Evolutionary conservation across 2,329 filamentous ascomycete genomes (phyloP).

Genomic region (Xylariales sp.): DNA sequence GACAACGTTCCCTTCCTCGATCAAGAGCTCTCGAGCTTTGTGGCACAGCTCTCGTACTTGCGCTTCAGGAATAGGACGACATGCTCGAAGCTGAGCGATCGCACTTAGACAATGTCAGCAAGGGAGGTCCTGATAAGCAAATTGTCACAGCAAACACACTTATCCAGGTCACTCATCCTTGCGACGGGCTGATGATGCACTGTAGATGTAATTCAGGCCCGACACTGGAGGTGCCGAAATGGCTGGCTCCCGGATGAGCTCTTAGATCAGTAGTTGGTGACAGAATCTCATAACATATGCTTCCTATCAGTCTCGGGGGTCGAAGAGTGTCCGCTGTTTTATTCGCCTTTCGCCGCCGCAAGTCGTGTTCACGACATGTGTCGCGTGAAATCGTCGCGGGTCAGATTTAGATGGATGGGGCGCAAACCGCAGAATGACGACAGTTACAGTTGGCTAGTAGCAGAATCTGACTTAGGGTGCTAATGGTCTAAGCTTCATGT

Average conservation of each 20-base stretch:
- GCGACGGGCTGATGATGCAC: slow-evolving; percentile 4
- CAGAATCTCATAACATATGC: not conserved
- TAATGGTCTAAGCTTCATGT: too few species aligned
- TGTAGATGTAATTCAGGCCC: not conserved
- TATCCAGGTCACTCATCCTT: slow-evolving; percentile 88
- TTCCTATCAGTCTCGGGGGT: not conserved
- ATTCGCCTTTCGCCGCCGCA: not conserved
- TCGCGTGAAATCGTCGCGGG: slow-evolving; percentile 7
- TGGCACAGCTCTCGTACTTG: slow-evolving; percentile 97
- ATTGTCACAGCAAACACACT: slow-evolving; percentile 47
- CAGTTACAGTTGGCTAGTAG: too few species aligned
- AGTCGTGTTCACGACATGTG: not conserved
- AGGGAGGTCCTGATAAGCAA: not conserved
- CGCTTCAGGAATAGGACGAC: slow-evolving; percentile 89
- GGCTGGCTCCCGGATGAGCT: not conserved
- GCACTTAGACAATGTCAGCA: slow-evolving; percentile 51
- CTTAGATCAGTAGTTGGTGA: not conserved
- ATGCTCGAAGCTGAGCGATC: slow-evolving; percentile 91
- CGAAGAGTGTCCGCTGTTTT: not conserved
- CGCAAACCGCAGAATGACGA: not conserved
- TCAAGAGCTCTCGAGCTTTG: slow-evolving; percentile 91
- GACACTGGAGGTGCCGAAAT: not conserved
- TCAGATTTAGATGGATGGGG: slow-evolving; percentile 2
- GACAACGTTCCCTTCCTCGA: slow-evolving; percentile 97
- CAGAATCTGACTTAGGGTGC: too few species aligned